Evolutionary conservation across 208 protist genomes (phyloP).

Genomic region (Crithidia fasciculata): DNA sequence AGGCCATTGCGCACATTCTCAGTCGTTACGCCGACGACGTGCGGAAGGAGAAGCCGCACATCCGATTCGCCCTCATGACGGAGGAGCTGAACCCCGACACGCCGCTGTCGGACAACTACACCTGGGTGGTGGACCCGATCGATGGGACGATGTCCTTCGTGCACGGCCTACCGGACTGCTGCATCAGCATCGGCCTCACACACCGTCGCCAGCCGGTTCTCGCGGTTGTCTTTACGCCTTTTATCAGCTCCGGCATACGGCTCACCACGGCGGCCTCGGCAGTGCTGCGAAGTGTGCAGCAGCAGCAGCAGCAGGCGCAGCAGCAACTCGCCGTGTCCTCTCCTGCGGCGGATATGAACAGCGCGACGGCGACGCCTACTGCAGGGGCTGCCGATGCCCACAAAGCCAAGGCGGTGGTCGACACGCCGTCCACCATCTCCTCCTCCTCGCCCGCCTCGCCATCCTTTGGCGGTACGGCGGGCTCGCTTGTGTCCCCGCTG

Average conservation of each 20-base stretch:
- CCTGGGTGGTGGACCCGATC: constrained; percentile 86
- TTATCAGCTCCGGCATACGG: constrained; percentile 36
- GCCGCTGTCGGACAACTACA: constrained; percentile 52
- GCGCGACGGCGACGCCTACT: not conserved
- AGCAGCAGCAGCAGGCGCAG: constrained; percentile 31
- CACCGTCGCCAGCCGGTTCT: constrained; percentile 56
- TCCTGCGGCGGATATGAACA: not conserved
- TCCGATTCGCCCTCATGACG: constrained; percentile 50
- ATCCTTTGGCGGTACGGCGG: not conserved
- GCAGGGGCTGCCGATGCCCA: not conserved
- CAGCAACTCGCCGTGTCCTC: not conserved
- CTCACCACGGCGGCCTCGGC: constrained; percentile 29
- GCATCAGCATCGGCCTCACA: constrained; percentile 74
- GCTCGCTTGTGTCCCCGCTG: not conserved
- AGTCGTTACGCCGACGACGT: constrained; percentile 38
- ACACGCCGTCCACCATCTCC: not conserved
- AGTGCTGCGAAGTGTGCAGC: constrained; percentile 21
- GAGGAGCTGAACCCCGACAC: constrained; percentile 49
- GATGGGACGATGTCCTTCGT: constrained; percentile 82
- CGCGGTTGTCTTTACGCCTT: constrained; percentile 75
- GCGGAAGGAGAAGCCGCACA: constrained; percentile 33
- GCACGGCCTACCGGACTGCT: constrained; percentile 77
- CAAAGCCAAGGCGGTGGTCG: constrained; percentile 6
- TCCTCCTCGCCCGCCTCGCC: not conserved
- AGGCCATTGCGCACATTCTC: constrained; percentile 40